Evolutionary conservation across 108 stramenopile genomes (phyloP), one percentile per base, ranked within the genome.

Genomic region (Heterococcus sp.): DNA sequence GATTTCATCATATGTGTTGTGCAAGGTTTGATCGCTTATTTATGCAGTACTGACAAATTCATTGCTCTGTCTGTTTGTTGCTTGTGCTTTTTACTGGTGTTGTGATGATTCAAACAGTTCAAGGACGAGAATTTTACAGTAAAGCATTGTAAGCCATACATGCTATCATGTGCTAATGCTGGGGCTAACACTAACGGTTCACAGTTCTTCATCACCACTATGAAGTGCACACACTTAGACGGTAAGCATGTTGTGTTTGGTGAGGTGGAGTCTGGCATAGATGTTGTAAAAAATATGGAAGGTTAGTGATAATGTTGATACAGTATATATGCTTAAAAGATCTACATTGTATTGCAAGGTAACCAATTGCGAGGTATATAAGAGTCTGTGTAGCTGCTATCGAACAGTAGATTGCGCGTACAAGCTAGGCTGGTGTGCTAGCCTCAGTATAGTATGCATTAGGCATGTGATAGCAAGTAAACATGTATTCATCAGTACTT

Each of bases 231-330:
- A 8, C 78, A 85, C 67, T 84, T 99, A 74, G 97, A 99, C 89
- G 92, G 93, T 35, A 97, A 97, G 87, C 98, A 99, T 86, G 96
- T 98, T 38, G 98, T 99, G 0, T 99, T 99, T 88, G 98, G 98
- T 3, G 92, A 95, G 69, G 97, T 98, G 2, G 89, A 94, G 30
- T 94, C 94, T 72, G 96, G 96, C 32, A 95, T 98, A 95, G 95
- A 95, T 39, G 77, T 97, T 68, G 91, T 98, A 11, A 68, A 89
- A 37, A 91, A 91, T 79, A 93, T 99, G 86, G 87, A 66, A 86
- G 89, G 37, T 90, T 93, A 69, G 92, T 95, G 66, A 79, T 90
- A 28, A 94, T 98, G 75, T 89, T 94, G 94, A 76, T 95, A 93
- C 66, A 95, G 94, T 65, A 31, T 35, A n/a, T 65, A 68, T 0